Conservation (phyloP, 2,329 filamentous ascomycete species). For the Ciborinia camelliae region DNA sequence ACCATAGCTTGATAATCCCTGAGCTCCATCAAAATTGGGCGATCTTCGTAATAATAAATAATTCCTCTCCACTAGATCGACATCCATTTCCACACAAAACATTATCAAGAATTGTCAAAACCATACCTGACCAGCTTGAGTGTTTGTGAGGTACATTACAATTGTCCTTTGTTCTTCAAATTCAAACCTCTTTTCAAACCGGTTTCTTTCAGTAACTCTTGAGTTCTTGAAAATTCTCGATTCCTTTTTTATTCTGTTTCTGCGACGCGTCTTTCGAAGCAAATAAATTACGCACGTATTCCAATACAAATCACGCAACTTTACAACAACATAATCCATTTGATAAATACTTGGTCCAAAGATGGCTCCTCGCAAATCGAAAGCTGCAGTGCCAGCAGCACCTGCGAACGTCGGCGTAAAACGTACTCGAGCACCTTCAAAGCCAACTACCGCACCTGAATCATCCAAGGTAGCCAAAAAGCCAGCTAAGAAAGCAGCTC, state of each 20-base stretch:
- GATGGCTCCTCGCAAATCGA: neutral
- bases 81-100: neutral
- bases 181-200: too few relatives aligned
- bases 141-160: neutral
- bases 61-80: neutral
- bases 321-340: neutral
- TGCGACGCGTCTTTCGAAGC: neutral
- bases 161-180: neutral
- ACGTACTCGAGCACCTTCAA: neutral
- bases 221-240: neutral
- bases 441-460: neutral
- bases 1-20: constrained; percentile 1
- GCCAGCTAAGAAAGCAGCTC: neutral
- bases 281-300: neutral
- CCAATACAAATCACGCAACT: neutral
- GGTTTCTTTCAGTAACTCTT: neutral
- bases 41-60: constrained; percentile 1
- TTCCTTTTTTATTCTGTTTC: neutral
- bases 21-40: neutral
- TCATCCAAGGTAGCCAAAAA: neutral
- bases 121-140: neutral
- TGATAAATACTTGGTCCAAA: neutral
- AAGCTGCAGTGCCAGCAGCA: neutral
- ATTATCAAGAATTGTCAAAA: neutral
- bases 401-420: constrained; percentile 10